phyloP scores from a whole-genome alignment of 2,329 filamentous ascomycete species.

The Eutypa lata region DNA sequence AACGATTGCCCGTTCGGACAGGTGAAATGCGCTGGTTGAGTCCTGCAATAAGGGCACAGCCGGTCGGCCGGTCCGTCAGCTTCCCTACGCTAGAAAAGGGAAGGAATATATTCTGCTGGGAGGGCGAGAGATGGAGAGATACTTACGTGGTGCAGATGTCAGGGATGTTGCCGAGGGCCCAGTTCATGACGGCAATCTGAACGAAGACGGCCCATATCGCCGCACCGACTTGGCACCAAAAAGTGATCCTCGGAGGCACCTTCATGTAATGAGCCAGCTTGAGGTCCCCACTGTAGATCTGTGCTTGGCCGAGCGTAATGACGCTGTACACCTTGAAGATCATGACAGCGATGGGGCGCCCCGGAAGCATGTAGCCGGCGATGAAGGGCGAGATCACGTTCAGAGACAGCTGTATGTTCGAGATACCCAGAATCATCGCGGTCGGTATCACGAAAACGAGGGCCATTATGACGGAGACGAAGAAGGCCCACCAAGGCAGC shows the following conservation, averaged over 20 bases:
- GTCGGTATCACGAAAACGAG: constrained; percentile 45
- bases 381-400: constrained; percentile 54
- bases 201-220: constrained; percentile 46
- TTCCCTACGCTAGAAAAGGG: neutral
- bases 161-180: constrained; percentile 43
- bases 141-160: constrained; percentile 36
- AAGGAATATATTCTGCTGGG: neutral
- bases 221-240: constrained; percentile 48
- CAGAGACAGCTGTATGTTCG: constrained; percentile 48
- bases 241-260: constrained; percentile 44
- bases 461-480: constrained; percentile 45
- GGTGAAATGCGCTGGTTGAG: constrained; percentile 39
- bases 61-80: neutral
- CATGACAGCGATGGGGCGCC: constrained; percentile 53
- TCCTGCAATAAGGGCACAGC: constrained; percentile 29
- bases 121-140: constrained; percentile 6
- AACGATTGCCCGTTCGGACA: constrained; percentile 38
- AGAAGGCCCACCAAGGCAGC: constrained; percentile 51
- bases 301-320: constrained; percentile 34
- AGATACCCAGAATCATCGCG: constrained; percentile 45
- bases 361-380: constrained; percentile 58
- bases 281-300: constrained; percentile 31
- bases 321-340: constrained; percentile 51
- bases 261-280: constrained; percentile 38
- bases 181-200: constrained; percentile 47